phyloP scores from a whole-genome alignment of 441 rosid genomes.

The Capsella rubella region DNA sequence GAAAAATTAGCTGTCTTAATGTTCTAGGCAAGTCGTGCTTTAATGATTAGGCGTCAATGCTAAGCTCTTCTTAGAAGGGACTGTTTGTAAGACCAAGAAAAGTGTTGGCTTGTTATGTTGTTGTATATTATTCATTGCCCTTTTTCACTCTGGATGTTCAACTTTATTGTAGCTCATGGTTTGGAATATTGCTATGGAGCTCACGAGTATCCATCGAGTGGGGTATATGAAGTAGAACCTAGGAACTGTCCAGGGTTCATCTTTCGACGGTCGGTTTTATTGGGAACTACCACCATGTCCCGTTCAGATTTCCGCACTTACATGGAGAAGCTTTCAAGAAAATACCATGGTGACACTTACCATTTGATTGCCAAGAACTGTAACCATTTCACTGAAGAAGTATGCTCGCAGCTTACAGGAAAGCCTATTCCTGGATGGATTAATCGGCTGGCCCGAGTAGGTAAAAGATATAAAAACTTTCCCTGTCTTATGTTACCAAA shows the following conservation, averaged over 20 bases:
- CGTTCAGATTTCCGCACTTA: constrained; percentile 75
- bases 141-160: constrained; percentile 1
- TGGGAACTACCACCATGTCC: constrained; percentile 79
- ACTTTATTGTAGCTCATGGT: constrained; percentile 66
- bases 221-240: constrained; percentile 96
- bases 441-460: constrained; percentile 86
- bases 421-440: constrained; percentile 96
- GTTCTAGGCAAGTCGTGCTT: constrained; percentile 10
- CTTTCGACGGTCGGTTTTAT: constrained; percentile 76
- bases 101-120: background rate
- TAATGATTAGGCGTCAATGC: constrained; percentile 8
- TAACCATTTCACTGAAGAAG: constrained; percentile 95
- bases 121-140: background rate
- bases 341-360: constrained; percentile 86
- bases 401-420: constrained; percentile 73
- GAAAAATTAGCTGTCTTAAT: constrained; percentile 7
- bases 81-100: background rate
- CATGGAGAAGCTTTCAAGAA: constrained; percentile 81
- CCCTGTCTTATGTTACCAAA: constrained; percentile 6
- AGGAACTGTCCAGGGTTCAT: constrained; percentile 92
- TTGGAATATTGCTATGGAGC: constrained; percentile 96
- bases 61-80: background rate
- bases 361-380: constrained; percentile 98
- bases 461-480: constrained; percentile 50
- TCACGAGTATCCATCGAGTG: constrained; percentile 84